Percentiles rank a stretch among this genome's conserved stretches.
Evolutionary conservation across 2,329 filamentous ascomycete genomes (phyloP).

Genomic region (Hypoxylon rubiginosum): DNA sequence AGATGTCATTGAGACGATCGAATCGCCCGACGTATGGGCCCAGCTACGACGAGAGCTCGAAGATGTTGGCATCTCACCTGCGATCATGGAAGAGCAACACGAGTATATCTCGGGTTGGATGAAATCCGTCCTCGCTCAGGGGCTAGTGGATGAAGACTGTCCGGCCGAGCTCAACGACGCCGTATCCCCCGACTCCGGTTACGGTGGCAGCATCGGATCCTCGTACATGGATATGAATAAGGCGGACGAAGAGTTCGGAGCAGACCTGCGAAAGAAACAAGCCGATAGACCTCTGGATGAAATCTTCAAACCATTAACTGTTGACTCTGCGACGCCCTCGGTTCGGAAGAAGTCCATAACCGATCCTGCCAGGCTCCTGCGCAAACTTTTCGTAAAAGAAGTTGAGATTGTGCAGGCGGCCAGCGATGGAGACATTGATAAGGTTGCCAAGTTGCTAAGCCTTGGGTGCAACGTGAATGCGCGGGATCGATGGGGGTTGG

Average conservation of each 20-base stretch:
- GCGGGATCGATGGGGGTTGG: constrained; percentile 47
- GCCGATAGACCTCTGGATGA: constrained; percentile 33
- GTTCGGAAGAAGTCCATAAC: constrained; percentile 36
- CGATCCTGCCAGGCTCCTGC: constrained; percentile 41
- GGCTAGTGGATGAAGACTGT: constrained; percentile 44
- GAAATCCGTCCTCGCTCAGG: constrained; percentile 44
- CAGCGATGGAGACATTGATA: constrained; percentile 46
- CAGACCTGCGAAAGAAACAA: constrained; percentile 41
- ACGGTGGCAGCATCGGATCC: constrained; percentile 39
- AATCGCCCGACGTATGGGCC: constrained; percentile 44
- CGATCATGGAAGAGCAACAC: constrained; percentile 45
- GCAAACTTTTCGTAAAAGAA: constrained; percentile 47
- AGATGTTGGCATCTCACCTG: constrained; percentile 46
- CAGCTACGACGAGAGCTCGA: constrained; percentile 47
- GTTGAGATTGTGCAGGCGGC: constrained; percentile 49
- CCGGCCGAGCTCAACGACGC: constrained; percentile 23
- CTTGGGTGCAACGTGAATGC: constrained; percentile 49
- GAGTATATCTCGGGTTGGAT: constrained; percentile 47
- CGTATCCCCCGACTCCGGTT: constrained; percentile 40
- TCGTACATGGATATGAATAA: constrained; percentile 37
- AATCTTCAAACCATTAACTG: constrained; percentile 33
- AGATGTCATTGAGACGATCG: constrained; percentile 42
- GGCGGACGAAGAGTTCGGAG: constrained; percentile 47
- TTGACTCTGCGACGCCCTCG: constrained; percentile 26
- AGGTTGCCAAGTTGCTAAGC: constrained; percentile 45